Evolutionary conservation across 2,329 filamentous ascomycete genomes (phyloP).

Genomic region (Phoma sp.): DNA sequence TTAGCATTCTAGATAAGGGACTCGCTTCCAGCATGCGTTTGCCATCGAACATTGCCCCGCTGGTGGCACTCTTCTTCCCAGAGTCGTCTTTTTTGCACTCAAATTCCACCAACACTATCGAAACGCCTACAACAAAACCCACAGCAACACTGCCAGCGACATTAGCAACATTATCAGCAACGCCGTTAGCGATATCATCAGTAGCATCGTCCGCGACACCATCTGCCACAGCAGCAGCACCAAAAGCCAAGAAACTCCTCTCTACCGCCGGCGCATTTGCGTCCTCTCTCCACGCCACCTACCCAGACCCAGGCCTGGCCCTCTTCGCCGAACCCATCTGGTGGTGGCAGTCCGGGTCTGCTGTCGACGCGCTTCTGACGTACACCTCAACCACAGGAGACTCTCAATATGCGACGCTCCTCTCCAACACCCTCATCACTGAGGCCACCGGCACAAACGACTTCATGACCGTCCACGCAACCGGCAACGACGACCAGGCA

Average conservation of each 20-base stretch:
- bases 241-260: slow-evolving; percentile 20
- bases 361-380: slow-evolving; percentile 40
- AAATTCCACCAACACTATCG: background rate
- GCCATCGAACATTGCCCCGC: slow-evolving; percentile 2
- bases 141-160: background rate
- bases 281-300: slow-evolving; percentile 22
- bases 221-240: background rate
- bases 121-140: background rate
- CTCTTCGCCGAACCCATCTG: slow-evolving; percentile 31
- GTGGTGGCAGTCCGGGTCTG: slow-evolving; percentile 43
- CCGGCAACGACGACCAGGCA: slow-evolving; percentile 74
- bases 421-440: slow-evolving; percentile 32
- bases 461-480: slow-evolving; percentile 49
- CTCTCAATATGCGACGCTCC: slow-evolving; percentile 46
- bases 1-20: no score
- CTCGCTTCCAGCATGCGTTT: background rate
- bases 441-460: slow-evolving; percentile 38
- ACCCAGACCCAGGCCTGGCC: slow-evolving; percentile 26
- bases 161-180: background rate
- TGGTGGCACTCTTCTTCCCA: slow-evolving; percentile 14
- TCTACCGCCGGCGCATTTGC: slow-evolving; percentile 23
- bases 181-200: background rate
- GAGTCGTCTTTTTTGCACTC: slow-evolving; percentile 1
- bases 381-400: slow-evolving; percentile 53
- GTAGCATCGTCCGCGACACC: background rate